phyloP scores from a whole-genome alignment of 169 alveolate genomes.

The Eimeria maxima region DNA sequence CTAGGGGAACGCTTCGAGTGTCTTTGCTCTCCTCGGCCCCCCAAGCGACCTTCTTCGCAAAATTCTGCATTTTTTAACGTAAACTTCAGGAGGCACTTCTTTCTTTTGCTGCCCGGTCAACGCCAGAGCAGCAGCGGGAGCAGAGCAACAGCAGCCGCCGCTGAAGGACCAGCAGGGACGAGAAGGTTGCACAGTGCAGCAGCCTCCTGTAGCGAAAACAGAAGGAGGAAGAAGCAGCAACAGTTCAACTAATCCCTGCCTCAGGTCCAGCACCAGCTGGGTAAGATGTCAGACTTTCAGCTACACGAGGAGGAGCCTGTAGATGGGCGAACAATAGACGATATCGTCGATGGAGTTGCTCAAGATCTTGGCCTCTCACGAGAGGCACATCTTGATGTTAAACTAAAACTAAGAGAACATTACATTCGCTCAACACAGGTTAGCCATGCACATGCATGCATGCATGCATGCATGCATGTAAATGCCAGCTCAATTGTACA shows the following conservation, averaged over 20 bases:
- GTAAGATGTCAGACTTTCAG: slow-evolving; percentile 10
- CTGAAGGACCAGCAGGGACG: not conserved
- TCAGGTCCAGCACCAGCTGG: not conserved
- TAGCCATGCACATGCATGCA: not conserved
- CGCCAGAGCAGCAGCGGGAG: not conserved
- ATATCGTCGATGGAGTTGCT: slow-evolving; percentile 49
- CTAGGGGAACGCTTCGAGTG: not conserved
- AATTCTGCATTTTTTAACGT: not conserved
- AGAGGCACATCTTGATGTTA: slow-evolving; percentile 24
- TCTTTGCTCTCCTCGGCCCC: not conserved
- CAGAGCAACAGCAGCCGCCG: not conserved
- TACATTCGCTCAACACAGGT: slow-evolving; percentile 22
- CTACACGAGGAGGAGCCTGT: slow-evolving; percentile 23
- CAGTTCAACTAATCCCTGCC: not conserved
- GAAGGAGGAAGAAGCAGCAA: not conserved
- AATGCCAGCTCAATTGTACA: too few species aligned
- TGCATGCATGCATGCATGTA: too few species aligned
- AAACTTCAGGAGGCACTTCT: not conserved
- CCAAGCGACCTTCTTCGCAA: not conserved
- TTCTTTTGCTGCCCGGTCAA: not conserved
- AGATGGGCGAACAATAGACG: slow-evolving; percentile 8
- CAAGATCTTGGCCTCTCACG: slow-evolving; percentile 33
- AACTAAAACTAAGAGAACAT: slow-evolving; percentile 2
- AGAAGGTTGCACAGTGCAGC: not conserved
- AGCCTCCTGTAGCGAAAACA: not conserved